Conservation (phyloP, 306 rosid species). For the Rubus parviflorus region DNA sequence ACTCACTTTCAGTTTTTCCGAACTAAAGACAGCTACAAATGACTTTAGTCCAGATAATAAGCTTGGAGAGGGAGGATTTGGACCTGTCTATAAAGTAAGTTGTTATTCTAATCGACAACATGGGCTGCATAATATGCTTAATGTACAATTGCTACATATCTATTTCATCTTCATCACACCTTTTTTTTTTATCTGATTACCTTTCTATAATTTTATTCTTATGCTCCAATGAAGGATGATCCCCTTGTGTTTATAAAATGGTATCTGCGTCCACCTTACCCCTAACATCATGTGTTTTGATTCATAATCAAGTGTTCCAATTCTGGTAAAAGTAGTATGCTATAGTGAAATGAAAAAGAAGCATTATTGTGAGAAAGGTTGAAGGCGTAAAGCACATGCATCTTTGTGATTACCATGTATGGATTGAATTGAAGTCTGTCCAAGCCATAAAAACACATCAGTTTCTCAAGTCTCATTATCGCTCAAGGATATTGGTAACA, state of each 20-base stretch:
- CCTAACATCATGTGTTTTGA: neutral
- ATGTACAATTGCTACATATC: neutral
- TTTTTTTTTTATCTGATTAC: neutral
- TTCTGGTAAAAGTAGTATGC: neutral
- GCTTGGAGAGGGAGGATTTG: conserved; percentile 90
- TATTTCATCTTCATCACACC: neutral
- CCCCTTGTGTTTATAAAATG: neutral
- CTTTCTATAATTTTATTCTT: neutral
- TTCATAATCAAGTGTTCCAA: neutral
- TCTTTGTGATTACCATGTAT: neutral
- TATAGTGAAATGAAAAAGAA: neutral
- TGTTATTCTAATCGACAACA: neutral
- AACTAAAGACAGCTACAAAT: conserved; percentile 59
- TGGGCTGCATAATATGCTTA: neutral
- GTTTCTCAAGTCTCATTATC: neutral
- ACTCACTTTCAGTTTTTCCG: conserved; percentile 62
- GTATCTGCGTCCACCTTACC: neutral
- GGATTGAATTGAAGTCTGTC: neutral
- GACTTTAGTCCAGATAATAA: conserved; percentile 60
- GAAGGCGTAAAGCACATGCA: neutral
- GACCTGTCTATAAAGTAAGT: conserved; percentile 75
- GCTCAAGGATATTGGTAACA: neutral
- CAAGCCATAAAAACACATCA: neutral
- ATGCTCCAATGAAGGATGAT: neutral
- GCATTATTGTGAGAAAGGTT: neutral